phyloP scores from a whole-genome alignment of 2,329 filamentous ascomycete species.

The Penicillium fuscoglaucum region DNA sequence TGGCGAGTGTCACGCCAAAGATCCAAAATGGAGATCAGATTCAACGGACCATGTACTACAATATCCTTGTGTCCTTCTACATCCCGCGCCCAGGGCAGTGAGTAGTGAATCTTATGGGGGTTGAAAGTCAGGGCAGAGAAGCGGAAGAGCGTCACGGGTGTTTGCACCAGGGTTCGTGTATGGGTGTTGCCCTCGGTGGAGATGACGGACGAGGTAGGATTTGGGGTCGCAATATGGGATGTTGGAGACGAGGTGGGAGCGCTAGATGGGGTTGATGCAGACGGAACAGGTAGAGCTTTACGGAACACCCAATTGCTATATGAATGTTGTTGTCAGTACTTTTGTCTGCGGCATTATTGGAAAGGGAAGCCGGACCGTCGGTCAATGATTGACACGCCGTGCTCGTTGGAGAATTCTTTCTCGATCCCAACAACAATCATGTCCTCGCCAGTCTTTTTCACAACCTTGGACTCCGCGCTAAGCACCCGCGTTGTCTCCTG shows the following conservation, averaged over 20 bases:
- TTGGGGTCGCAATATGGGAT: slow-evolving; percentile 17
- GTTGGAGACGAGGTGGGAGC: slow-evolving; percentile 6
- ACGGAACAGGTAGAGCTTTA: slow-evolving; percentile 34
- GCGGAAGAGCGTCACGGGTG: slow-evolving; percentile 44
- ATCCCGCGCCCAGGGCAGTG: slow-evolving; percentile 44
- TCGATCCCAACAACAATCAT: slow-evolving; percentile 67
- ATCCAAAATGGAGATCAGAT: slow-evolving; percentile 46
- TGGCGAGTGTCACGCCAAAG: slow-evolving; percentile 44
- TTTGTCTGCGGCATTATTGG: neutral
- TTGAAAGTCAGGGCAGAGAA: slow-evolving; percentile 49
- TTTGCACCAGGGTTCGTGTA: slow-evolving; percentile 38
- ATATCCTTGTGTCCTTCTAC: slow-evolving; percentile 46
- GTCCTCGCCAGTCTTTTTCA: slow-evolving; percentile 55
- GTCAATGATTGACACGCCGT: slow-evolving; percentile 57
- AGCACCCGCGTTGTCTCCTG: slow-evolving; percentile 59
- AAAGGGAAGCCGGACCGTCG: slow-evolving; percentile 41
- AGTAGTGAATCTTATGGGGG: slow-evolving; percentile 48
- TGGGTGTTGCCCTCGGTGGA: slow-evolving; percentile 28
- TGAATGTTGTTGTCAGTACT: neutral
- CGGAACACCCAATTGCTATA: slow-evolving; percentile 49
- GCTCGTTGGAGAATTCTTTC: slow-evolving; percentile 57
- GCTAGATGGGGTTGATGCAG: slow-evolving; percentile 7
- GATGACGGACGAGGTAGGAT: slow-evolving; percentile 23
- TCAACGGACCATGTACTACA: slow-evolving; percentile 48
- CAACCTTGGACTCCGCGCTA: slow-evolving; percentile 56